Conservation (phyloP, 1,284 basidiomycete genomes). For the Austroboletus niveus region DNA sequence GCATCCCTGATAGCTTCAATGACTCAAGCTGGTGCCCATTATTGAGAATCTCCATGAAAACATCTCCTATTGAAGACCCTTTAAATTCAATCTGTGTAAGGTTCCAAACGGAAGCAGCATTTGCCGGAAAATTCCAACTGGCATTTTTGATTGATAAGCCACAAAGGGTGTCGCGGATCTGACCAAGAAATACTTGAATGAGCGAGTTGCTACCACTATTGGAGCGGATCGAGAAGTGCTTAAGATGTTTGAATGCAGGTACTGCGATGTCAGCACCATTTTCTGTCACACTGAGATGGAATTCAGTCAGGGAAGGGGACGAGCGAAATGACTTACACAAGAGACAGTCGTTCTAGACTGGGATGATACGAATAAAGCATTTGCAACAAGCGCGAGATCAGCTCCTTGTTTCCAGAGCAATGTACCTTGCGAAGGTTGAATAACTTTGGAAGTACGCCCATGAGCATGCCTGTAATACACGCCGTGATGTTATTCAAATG, state of each 20-base stretch:
- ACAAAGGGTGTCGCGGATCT: slow-evolving; percentile 53
- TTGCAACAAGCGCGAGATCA: slow-evolving; percentile 50
- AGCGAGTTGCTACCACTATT: slow-evolving; percentile 34
- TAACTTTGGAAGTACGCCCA: slow-evolving; percentile 63
- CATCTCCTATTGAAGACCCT: slow-evolving; percentile 50
- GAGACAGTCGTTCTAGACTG: slow-evolving; percentile 52
- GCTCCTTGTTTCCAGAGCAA: slow-evolving; percentile 47
- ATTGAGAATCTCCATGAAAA: slow-evolving; percentile 57
- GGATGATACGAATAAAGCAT: slow-evolving; percentile 52
- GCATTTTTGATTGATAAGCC: slow-evolving; percentile 55
- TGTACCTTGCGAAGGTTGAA: slow-evolving; percentile 49
- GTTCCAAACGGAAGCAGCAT: slow-evolving; percentile 55
- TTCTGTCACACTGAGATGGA: slow-evolving; percentile 41
- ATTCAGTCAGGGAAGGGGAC: neutral
- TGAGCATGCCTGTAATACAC: slow-evolving; percentile 54
- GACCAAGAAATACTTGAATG: slow-evolving; percentile 47
- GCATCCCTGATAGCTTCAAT: slow-evolving; percentile 50
- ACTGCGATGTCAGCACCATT: slow-evolving; percentile 36
- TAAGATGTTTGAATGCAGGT: slow-evolving; percentile 58
- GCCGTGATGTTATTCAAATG: too few relatives aligned
- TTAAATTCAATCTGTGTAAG: slow-evolving; percentile 62
- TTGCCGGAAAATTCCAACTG: slow-evolving; percentile 51
- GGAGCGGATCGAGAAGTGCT: slow-evolving; percentile 51
- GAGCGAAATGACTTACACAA: slow-evolving; percentile 39
- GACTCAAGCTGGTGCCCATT: slow-evolving; percentile 63